Conservation (phyloP, 176 grass and related monocot species). For the Juncus effusus region DNA sequence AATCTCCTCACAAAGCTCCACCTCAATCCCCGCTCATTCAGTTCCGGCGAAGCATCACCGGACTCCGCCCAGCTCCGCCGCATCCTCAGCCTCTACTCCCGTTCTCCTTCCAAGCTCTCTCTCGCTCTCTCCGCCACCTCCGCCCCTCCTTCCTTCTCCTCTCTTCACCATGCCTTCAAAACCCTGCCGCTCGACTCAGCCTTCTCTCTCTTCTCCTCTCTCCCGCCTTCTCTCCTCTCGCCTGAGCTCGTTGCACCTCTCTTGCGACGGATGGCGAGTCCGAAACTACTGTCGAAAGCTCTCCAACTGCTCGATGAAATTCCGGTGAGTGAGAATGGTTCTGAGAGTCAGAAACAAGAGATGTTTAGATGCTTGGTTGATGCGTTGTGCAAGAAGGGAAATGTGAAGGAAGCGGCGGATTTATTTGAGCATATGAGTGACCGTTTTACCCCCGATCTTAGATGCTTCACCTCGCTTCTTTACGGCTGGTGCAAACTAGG, state of each 20-base stretch:
- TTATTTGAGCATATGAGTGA: conserved; percentile 77
- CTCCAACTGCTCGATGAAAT: conserved; percentile 51
- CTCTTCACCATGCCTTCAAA: conserved; percentile 48
- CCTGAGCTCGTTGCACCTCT: conserved; percentile 26
- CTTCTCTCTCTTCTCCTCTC: conserved; percentile 39
- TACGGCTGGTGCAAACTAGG: conserved; percentile 91
- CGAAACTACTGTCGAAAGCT: conserved; percentile 37
- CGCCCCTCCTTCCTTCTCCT: conserved; percentile 48
- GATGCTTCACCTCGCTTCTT: conserved; percentile 79
- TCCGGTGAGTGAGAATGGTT: conserved; percentile 17
- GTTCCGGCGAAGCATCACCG: conserved; percentile 36
- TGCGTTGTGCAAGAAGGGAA: conserved; percentile 48
- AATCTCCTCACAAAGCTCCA: conserved; percentile 11
- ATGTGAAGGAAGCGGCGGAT: conserved; percentile 52
- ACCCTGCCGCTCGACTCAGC: conserved; percentile 44
- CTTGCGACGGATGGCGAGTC: conserved; percentile 21
- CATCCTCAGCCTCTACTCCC: conserved; percentile 52
- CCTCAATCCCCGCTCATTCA: conserved; percentile 23
- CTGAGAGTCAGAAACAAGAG: conserved; percentile 17
- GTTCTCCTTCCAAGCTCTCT: conserved; percentile 71
- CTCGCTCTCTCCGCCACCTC: conserved; percentile 42
- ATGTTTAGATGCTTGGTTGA: conserved; percentile 44
- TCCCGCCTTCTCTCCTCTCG: conserved; percentile 47
- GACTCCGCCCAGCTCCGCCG: conserved; percentile 54
- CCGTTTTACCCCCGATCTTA: conserved; percentile 44